Conservation (phyloP, 768 basidiomycete species). For the Suillus hirtellus region DNA sequence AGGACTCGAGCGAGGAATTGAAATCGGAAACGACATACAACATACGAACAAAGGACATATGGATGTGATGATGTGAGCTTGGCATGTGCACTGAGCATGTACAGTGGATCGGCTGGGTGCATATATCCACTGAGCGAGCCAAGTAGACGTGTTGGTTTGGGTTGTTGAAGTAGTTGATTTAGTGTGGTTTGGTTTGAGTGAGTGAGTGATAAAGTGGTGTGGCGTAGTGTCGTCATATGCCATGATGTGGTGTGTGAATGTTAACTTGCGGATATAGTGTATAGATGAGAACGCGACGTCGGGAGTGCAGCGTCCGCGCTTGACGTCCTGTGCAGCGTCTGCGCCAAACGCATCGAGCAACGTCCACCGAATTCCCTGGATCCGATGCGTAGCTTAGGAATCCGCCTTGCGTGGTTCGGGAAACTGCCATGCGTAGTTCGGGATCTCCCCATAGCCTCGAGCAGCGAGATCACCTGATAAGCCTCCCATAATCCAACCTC, state of each 20-base stretch:
- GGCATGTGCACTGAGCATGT: slow-evolving; percentile 2
- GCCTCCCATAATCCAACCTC: slow-evolving; percentile 45
- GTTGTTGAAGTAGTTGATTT: neutral
- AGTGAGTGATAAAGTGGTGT: slow-evolving; percentile 1
- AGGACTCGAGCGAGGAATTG: neutral
- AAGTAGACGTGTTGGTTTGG: neutral
- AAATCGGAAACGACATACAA: neutral
- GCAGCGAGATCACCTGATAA: slow-evolving; percentile 44
- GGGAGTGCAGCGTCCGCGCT: neutral
- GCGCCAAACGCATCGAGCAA: neutral
- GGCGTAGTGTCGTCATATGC: neutral
- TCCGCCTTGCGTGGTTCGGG: neutral
- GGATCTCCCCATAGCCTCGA: neutral
- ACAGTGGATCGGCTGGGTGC: neutral
- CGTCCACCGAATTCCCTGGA: neutral
- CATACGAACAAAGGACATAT: neutral
- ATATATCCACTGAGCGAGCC: slow-evolving; percentile 2
- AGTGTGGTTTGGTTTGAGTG: neutral
- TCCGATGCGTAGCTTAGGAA: neutral
- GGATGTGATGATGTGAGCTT: neutral
- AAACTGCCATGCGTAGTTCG: neutral
- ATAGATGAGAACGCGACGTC: neutral
- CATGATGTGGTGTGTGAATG: neutral
- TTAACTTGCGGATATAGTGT: slow-evolving; percentile 6
- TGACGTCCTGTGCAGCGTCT: neutral